Evolutionary conservation across 164 flowering plant genomes (phyloP).

Genomic region (Vitis vinifera): DNA sequence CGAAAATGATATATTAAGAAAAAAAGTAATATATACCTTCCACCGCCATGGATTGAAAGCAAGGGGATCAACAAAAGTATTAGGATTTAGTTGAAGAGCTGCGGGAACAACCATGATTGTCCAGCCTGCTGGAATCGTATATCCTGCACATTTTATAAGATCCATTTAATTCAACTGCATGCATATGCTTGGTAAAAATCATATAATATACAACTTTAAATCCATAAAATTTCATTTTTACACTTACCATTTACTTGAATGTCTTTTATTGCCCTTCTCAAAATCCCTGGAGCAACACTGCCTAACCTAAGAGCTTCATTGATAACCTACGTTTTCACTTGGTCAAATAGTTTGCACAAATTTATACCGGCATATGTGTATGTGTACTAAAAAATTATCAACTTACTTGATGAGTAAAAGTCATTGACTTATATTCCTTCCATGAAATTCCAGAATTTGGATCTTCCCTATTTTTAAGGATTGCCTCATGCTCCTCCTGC

Average conservation of each 20-base stretch:
- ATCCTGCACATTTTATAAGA: constrained; percentile 12
- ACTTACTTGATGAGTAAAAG: constrained; percentile 20
- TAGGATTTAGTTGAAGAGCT: constrained; percentile 21
- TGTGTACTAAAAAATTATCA: neutral
- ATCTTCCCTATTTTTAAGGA: constrained; percentile 7
- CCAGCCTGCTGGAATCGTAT: constrained; percentile 39
- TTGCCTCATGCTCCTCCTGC: constrained; percentile 24
- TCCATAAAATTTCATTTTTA: neutral
- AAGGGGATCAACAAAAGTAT: constrained; percentile 25
- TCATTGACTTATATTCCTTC: constrained; percentile 37
- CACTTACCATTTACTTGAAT: constrained; percentile 11
- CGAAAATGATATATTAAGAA: too few species aligned
- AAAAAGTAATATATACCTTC: constrained; percentile 10
- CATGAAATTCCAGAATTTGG: constrained; percentile 16
- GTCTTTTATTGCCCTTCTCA: constrained; percentile 20
- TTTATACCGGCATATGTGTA: too few species aligned
- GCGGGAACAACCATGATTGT: constrained; percentile 23
- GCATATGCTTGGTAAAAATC: neutral
- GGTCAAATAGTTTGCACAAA: neutral
- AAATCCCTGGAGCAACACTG: constrained; percentile 8
- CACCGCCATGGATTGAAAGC: constrained; percentile 36
- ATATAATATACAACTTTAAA: neutral
- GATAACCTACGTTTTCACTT: constrained; percentile 12
- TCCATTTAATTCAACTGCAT: neutral
- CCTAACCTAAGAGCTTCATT: constrained; percentile 19